Evolutionary conservation across 2,329 filamentous ascomycete species (phyloP).

Genomic region (Rhytidhysteron rufulum): DNA sequence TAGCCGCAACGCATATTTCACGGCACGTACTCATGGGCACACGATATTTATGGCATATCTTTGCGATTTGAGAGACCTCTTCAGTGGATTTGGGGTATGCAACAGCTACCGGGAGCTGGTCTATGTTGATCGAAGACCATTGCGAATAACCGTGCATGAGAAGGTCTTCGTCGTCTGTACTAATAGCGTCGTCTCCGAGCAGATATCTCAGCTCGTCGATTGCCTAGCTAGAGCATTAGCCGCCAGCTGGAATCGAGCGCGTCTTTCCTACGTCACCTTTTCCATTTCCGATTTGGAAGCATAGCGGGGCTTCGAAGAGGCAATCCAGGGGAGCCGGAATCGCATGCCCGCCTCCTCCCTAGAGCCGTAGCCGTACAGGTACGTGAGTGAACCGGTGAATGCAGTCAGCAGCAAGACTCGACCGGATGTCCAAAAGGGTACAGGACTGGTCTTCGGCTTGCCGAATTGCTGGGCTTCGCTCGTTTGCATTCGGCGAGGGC

Average conservation of each 20-base stretch:
- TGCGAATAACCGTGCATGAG: constrained; percentile 65
- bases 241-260: not conserved
- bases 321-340: constrained; percentile 24
- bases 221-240: constrained; percentile 38
- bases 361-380: constrained; percentile 46
- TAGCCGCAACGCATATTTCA: not conserved
- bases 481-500: constrained; percentile 17
- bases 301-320: constrained; percentile 38
- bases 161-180: constrained; percentile 61
- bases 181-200: constrained; percentile 59
- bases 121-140: constrained; percentile 66
- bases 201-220: constrained; percentile 50
- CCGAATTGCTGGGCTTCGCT: constrained; percentile 21
- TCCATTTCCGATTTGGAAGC: constrained; percentile 51
- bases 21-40: constrained; percentile 65
- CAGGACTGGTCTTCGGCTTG: constrained; percentile 16
- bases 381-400: constrained; percentile 51
- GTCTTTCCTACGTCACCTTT: constrained; percentile 30
- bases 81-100: constrained; percentile 62
- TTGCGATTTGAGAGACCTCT: constrained; percentile 61
- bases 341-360: constrained; percentile 31
- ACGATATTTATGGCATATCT: constrained; percentile 72
- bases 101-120: constrained; percentile 60
- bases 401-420: constrained; percentile 47
- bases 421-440: constrained; percentile 45